These are phyloP conservation scores for Colletotrichum lentis DNA, from an alignment of 2,329 filamentous ascomycete genomes.

Conservation along the genomic window DNA sequence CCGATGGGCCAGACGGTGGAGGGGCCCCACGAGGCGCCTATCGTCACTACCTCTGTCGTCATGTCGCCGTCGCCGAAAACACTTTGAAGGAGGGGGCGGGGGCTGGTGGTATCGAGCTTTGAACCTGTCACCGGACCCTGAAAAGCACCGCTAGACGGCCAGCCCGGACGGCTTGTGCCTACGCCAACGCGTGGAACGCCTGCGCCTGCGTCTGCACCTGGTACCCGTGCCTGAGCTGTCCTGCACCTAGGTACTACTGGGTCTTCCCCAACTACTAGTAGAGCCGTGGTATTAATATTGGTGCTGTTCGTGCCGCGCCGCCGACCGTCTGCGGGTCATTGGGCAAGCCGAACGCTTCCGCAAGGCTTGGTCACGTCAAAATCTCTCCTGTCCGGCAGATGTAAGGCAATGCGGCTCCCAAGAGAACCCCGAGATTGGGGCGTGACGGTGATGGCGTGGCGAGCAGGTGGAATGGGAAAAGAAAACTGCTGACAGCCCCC, in stretches of 20 bases:
- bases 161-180: constrained; percentile 34
- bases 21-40: constrained; percentile 15
- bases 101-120: constrained; percentile 13
- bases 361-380: constrained; percentile 7
- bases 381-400: constrained; percentile 17
- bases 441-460: neutral
- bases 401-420: constrained; percentile 17
- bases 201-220: constrained; percentile 28
- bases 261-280: constrained; percentile 24
- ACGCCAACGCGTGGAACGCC: constrained; percentile 10
- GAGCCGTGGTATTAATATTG: constrained; percentile 17
- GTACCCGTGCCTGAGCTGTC: constrained; percentile 15
- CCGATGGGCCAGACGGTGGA: neutral
- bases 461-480: neutral
- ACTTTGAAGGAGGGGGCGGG: neutral
- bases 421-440: constrained; percentile 10
- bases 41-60: constrained; percentile 19
- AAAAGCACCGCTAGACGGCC: constrained; percentile 27
- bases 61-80: constrained; percentile 30
- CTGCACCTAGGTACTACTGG: neutral
- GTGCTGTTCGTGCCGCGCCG: constrained; percentile 12
- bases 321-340: constrained; percentile 17
- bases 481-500: constrained; percentile 13
- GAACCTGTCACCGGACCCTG: constrained; percentile 32
- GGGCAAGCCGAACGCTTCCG: constrained; percentile 10